Evolutionary conservation across 768 basidiomycete genomes (phyloP).

Genomic region (Leccinum variicolor): DNA sequence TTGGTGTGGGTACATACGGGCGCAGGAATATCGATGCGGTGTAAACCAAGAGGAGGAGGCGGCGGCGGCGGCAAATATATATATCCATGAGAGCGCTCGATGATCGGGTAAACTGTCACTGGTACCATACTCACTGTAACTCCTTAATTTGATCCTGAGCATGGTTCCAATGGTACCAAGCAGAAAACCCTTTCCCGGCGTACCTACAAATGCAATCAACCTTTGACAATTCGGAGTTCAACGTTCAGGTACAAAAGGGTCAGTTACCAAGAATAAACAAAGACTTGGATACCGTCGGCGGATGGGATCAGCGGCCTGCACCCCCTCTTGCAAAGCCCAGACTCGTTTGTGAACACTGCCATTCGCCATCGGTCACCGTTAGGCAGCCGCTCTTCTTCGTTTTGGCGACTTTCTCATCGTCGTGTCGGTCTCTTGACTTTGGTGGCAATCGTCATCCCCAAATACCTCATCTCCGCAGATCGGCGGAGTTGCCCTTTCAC

Average conservation of each 20-base stretch:
- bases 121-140: not conserved
- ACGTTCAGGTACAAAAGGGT: not conserved
- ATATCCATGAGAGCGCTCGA: not conserved
- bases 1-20: not conserved
- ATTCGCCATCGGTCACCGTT: not conserved
- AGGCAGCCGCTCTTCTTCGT: not conserved
- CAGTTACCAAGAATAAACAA: not conserved
- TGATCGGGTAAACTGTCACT: not conserved
- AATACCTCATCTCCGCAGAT: not conserved
- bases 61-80: not conserved
- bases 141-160: not conserved
- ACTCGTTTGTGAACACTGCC: not conserved
- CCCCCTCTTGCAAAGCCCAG: not conserved
- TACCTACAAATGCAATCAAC: not conserved
- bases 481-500: not conserved
- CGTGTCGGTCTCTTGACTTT: not conserved
- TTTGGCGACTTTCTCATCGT: not conserved
- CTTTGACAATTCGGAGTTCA: not conserved
- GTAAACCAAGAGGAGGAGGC: not conserved
- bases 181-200: not conserved
- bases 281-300: not conserved
- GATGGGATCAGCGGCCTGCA: not conserved
- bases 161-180: not conserved
- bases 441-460: not conserved
- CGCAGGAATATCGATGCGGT: not conserved